Evolutionary conservation across 257 asterid genomes (phyloP), one percentile per base, ranked within the genome.

Genomic region (Striga asiatica): DNA sequence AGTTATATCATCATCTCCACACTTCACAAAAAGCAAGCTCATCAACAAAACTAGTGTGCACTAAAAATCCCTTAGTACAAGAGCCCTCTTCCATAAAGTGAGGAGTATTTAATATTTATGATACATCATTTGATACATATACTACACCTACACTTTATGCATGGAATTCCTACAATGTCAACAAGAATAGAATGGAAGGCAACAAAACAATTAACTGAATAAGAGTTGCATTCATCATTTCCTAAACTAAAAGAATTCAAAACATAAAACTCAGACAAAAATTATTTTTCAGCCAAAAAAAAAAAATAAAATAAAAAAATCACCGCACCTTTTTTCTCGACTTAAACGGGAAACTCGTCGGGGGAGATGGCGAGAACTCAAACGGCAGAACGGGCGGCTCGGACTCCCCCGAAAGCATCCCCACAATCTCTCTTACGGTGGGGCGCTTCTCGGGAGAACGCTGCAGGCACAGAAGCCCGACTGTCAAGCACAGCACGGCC

Each of bases 301-400:
- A 12, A 37, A 37, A 9, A 12, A 7, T n/a, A n/a, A 38, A 32
- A 3, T 32, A 32, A 1, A n/a, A 41, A 18, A 6, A 16, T 41
- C 71, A 86, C 64, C 84, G 74, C 54, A 74, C 67, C 64, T 76
- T 86, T 67, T 72, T 83, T 75, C 82, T 54, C 47, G 93, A 72
- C 82, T 75, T 82, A 75, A 83, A 78, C 2, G 85, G 91, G 38
- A 81, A 79, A 62, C 70, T 71, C 20, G 88, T 74, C 1, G 98
- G 93, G 4, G 98, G 96, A 1, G 96, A 86, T 2, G 98, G 94
- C 27, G 98, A 89, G 46, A 89, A 89, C 73, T 86, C 96, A 22
- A 85, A 76, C 0, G 98, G 98, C 74, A 89, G 76, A 49, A 71
- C 71, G n/a, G 98, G 97, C 0, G 91, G 79, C 67, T 83, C 94